Evolutionary conservation across 2,329 filamentous ascomycete genomes (phyloP).

Genomic region (Aspergillus sp.): DNA sequence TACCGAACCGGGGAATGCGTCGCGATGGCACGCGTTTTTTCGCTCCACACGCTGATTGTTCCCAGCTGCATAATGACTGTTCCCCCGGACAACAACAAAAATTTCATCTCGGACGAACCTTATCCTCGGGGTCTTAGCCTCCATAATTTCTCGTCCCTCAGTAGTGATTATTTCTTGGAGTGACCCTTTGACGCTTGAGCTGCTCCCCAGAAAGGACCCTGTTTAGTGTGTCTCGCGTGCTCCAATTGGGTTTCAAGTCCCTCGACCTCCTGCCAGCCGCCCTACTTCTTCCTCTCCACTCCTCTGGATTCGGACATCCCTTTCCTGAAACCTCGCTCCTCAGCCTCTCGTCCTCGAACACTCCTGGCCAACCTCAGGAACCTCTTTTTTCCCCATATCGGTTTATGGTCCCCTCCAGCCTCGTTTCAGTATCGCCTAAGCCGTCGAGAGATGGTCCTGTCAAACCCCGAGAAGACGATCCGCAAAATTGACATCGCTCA

Average conservation of each 20-base stretch:
- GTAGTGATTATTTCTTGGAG: background rate
- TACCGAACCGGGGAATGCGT: slow-evolving; percentile 8
- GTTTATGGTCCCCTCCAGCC: slow-evolving; percentile 12
- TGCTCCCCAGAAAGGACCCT: slow-evolving; percentile 6
- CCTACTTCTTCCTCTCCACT: slow-evolving; percentile 10
- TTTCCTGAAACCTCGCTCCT: background rate
- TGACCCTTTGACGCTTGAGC: background rate
- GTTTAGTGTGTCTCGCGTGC: slow-evolving; percentile 9
- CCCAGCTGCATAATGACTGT: slow-evolving; percentile 2
- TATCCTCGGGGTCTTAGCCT: background rate
- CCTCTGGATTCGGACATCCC: background rate
- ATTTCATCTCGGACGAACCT: background rate
- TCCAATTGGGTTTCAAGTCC: slow-evolving; percentile 17
- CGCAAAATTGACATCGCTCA: slow-evolving; percentile 45
- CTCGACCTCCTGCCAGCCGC: slow-evolving; percentile 15
- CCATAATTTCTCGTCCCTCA: background rate
- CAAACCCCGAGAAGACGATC: slow-evolving; percentile 38
- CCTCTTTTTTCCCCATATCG: background rate
- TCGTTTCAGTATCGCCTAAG: slow-evolving; percentile 19
- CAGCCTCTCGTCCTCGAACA: background rate
- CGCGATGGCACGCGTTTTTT: slow-evolving; percentile 14
- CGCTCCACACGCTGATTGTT: background rate
- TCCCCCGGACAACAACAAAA: slow-evolving; percentile 13
- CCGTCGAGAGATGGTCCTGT: slow-evolving; percentile 31
- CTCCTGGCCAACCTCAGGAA: background rate